phyloP scores from a whole-genome alignment of 1,284 basidiomycete species.

The Ceratobasidium sp. region DNA sequence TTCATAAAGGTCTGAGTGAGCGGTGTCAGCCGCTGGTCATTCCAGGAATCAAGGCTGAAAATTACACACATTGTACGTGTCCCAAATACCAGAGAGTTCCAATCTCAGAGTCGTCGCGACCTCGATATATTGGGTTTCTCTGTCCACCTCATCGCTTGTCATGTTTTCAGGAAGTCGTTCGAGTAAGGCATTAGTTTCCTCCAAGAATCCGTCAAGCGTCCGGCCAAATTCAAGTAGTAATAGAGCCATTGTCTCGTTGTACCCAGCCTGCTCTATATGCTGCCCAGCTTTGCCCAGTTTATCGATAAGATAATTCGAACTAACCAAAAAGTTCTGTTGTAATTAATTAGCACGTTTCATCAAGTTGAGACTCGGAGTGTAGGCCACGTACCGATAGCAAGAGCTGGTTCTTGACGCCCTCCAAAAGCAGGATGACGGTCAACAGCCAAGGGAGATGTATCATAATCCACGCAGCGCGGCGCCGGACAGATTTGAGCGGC shows the following conservation, averaged over 20 bases:
- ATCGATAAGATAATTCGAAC: background rate
- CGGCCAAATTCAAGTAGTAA: background rate
- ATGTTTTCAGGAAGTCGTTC: no score
- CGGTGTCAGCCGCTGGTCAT: background rate
- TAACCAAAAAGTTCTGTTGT: slow-evolving; percentile 9
- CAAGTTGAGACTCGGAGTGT: no score
- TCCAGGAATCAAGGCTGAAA: background rate
- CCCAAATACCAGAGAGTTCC: background rate
- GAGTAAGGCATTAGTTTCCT: background rate
- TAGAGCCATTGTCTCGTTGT: background rate
- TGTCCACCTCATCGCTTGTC: no score
- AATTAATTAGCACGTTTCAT: background rate
- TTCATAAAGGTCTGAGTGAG: slow-evolving; percentile 7
- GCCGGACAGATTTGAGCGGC: slow-evolving; percentile 20
- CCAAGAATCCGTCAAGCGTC: background rate
- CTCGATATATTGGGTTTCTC: background rate
- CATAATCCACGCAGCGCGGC: slow-evolving; percentile 28
- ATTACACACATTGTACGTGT: slow-evolving; percentile 14
- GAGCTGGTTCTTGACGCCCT: slow-evolving; percentile 36
- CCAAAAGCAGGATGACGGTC: slow-evolving; percentile 18
- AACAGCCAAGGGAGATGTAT: slow-evolving; percentile 30
- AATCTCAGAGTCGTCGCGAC: background rate
- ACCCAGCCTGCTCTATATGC: background rate
- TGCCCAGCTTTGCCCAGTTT: background rate
- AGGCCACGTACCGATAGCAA: slow-evolving; percentile 22